Percentiles rank a stretch among this genome's conserved stretches.
Evolutionary conservation across 306 rosid species (phyloP).

Genomic region (Abrus pulchellus): DNA sequence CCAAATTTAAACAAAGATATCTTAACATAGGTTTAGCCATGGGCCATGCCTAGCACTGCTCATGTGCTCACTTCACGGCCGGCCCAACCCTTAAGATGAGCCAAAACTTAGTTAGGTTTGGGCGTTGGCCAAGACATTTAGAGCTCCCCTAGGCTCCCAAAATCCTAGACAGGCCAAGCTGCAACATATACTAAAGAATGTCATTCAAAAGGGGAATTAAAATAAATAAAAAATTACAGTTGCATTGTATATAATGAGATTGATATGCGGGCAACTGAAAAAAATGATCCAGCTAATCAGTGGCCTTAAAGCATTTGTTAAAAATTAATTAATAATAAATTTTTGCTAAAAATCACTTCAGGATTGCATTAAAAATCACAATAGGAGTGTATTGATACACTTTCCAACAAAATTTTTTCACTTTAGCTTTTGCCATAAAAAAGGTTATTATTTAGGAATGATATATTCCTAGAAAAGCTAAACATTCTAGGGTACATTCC

Average conservation of each 20-base stretch:
- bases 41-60: neutral
- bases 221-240: neutral
- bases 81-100: neutral
- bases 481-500: neutral
- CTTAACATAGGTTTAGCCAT: neutral
- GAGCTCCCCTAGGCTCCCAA: neutral
- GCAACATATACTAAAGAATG: neutral
- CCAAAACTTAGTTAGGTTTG: neutral
- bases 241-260: neutral
- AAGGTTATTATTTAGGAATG: neutral
- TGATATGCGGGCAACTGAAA: neutral
- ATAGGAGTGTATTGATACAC: no score
- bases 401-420: no score
- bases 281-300: no score
- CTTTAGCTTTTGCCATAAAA: no score
- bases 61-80: constrained; percentile 4
- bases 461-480: neutral
- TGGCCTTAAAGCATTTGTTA: no score
- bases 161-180: neutral
- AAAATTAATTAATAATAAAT: no score
- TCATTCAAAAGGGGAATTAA: neutral
- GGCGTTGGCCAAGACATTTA: neutral
- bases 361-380: no score
- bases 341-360: no score
- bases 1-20: neutral